These are phyloP conservation scores for Fonsecaea multimorphosa DNA, from an alignment of 2,329 filamentous ascomycete genomes.

Conservation along the genomic window DNA sequence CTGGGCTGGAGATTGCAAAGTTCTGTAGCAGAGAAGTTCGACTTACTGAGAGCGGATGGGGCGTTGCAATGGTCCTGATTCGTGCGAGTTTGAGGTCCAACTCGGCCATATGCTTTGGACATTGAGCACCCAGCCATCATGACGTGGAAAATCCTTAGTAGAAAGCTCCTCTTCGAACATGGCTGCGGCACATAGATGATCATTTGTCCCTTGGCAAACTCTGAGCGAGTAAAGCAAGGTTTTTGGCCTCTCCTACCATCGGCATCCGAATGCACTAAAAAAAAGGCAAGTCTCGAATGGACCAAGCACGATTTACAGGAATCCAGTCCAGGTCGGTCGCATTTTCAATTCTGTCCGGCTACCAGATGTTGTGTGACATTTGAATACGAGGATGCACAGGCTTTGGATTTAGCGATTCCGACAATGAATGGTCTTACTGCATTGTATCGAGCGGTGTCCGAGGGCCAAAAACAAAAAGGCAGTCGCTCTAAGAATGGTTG, in stretches of 20 bases:
- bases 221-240: not conserved
- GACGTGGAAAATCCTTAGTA: constrained; percentile 1
- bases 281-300: not conserved
- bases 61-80: not conserved
- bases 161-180: not conserved
- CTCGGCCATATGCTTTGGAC: not conserved
- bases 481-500: not conserved
- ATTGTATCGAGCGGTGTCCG: not conserved
- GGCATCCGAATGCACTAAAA: not conserved
- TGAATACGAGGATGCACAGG: not conserved
- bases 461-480: not conserved
- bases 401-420: not conserved
- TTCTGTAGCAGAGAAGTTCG: not conserved
- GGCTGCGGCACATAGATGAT: not conserved
- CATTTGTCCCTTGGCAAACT: not conserved
- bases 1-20: not conserved
- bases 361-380: not conserved
- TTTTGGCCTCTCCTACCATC: not conserved
- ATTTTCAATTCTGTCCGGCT: not conserved
- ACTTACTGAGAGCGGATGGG: not conserved
- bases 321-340: not conserved
- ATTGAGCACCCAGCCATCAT: not conserved
- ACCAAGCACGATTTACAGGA: not conserved
- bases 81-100: not conserved
- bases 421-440: not conserved